Base-by-base conservation (phyloP, 805 yeast species). In the Ogataea saltuana region DNA sequence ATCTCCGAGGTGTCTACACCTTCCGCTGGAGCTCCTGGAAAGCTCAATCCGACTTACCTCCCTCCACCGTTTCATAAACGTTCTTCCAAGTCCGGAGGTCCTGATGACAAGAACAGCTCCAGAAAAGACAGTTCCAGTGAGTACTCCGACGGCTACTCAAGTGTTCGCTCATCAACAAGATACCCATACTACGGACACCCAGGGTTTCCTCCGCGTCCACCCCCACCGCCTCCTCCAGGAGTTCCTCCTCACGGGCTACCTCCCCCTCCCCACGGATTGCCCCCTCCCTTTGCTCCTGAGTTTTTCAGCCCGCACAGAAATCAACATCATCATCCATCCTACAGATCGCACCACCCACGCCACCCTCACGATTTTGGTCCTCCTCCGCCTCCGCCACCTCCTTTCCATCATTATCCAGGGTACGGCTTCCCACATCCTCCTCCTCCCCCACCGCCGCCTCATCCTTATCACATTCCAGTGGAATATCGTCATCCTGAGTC, bases 301-400 rank as follows among this genome's bases (percentile, higher is more conserved):
- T 31, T 30, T 29, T 34, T 34, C 27, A 15, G 13, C 6, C 29
- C 35, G n/a, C 25, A 23, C 26, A 29, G 33, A 12, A 13, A 17
- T 13, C 36, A 33, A 23, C 33, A 20, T 54, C n/a, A n/a, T n/a
- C n/a, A n/a, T n/a, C n/a, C n/a, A n/a, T 58, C 15, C 11, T 42
- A 26, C 31, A 22, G 29, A 13, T 59, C 60, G 8, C 45, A 52
- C n/a, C n/a, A n/a, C 7, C 52, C 55, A 4, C 46, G 39, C 34
- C 29, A 46, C 37, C 31, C 16, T 10, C 51, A 41, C 34, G 50
- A 38, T 21, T 40, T 39, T 15, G 59, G 61, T 30, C 36, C 30
- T 17, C 44, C 32, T n/a, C 35, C 34, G 26, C 59, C 64, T 9
- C 59, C 58, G 3, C 59, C 65, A 11, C 62, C 61, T n/a, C 58